Conservation (phyloP, 1,284 basidiomycete genomes). For the Retiboletus flavoniger region DNA sequence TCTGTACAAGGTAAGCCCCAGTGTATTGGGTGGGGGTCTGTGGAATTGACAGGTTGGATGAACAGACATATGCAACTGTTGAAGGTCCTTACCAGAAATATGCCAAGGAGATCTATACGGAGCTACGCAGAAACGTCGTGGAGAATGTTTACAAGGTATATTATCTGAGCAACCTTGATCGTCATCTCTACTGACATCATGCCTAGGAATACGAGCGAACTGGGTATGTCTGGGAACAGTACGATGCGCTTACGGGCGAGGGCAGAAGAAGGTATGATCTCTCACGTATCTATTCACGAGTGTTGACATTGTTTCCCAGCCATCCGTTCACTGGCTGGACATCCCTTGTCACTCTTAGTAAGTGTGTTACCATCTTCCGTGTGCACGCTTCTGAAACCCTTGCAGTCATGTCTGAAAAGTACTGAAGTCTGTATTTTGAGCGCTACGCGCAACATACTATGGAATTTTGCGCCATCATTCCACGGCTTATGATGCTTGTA, state of each 20-base stretch:
- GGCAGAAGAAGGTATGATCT: conserved; percentile 72
- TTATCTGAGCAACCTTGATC: background rate
- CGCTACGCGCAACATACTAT: background rate
- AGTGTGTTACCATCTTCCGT: conserved; percentile 34
- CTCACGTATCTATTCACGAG: conserved; percentile 1
- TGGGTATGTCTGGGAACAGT: conserved; percentile 96
- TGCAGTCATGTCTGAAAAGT: conserved; percentile 60
- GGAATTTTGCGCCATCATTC: background rate
- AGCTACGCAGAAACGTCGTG: conserved; percentile 79
- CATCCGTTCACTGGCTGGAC: conserved; percentile 96
- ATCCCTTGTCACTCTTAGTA: conserved; percentile 76
- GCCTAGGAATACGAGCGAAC: conserved; percentile 84
- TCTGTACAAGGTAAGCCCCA: conserved; percentile 62
- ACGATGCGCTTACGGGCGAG: conserved; percentile 79
- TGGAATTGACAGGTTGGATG: conserved; percentile 8
- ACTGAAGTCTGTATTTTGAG: conserved; percentile 33
- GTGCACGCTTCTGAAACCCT: conserved; percentile 9
- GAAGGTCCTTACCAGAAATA: conserved; percentile 78
- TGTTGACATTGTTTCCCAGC: conserved; percentile 41
- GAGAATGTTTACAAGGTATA: conserved; percentile 81
- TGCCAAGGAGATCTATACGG: conserved; percentile 76
- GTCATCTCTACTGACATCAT: conserved; percentile 15
- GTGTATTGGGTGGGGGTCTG: background rate
- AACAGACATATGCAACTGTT: conserved; percentile 72
- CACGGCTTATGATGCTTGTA: background rate